Base-by-base conservation (phyloP, 2,329 filamentous ascomycete genomes). In the Teratosphaeria zuluensis region DNA sequence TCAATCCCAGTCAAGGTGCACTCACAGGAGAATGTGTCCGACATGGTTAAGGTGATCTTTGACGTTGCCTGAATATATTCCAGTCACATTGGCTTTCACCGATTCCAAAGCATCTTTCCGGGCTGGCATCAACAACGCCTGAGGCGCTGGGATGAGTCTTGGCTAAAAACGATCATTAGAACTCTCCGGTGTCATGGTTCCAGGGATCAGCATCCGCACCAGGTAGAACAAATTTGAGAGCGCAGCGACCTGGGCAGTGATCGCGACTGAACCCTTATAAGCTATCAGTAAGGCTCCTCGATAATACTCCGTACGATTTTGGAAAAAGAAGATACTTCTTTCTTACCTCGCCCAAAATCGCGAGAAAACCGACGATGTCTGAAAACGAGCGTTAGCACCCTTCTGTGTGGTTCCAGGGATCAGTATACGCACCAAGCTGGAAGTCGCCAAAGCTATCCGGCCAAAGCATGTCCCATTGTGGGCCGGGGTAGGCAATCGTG, bases 281-380 rank as follows among this genome's bases (percentile, higher is more conserved):
- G n/a, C n/a, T n/a, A n/a, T n/a, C n/a, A n/a, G n/a, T n/a, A n/a
- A n/a, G n/a, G n/a, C n/a, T n/a, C n/a, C n/a, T n/a, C n/a, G n/a
- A n/a, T n/a, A n/a, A n/a, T n/a, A n/a, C n/a, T n/a, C n/a, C n/a
- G n/a, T n/a, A n/a, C n/a, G n/a, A n/a, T n/a, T n/a, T n/a, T n/a
- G n/a, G n/a, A n/a, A n/a, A n/a, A n/a, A n/a, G n/a, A n/a, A n/a
- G n/a, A n/a, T n/a, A n/a, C n/a, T n/a, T n/a, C n/a, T n/a, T n/a
- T n/a, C n/a, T n/a, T n/a, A n/a, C n/a, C n/a, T 81, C 78, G 53
- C 78, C 78, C 31, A 81, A 68, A 61, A 81, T 77, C 59, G 78
- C 78, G n/a, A 81, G 76, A 65, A 80, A 80, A 66, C 79, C 79
- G 59, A 82, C 79, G 54, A 81, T 81, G 64, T 82, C n/a, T n/a